Conservation (phyloP, 352 stramenopile genomes). For the Blastocystis sp. region DNA sequence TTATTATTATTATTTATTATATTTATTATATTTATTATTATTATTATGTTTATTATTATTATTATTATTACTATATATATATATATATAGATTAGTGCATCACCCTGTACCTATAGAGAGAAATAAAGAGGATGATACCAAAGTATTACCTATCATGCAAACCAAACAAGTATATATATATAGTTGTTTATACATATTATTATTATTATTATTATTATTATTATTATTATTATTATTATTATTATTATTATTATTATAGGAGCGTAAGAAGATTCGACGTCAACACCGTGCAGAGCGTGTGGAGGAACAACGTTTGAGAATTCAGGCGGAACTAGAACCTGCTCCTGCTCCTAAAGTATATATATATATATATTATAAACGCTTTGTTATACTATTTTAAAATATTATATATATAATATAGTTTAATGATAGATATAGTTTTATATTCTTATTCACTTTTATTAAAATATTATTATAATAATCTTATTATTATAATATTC, state of each 20-base stretch:
- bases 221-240: neutral
- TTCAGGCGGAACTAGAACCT: neutral
- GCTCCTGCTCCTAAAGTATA: slow-evolving; percentile 5
- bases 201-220: too few species aligned
- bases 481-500: too few species aligned
- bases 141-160: neutral
- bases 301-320: slow-evolving; percentile 13
- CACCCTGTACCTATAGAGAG: slow-evolving; percentile 9
- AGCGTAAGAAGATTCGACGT: slow-evolving; percentile 22
- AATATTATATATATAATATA: too few species aligned
- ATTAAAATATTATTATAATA: too few species aligned
- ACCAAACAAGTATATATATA: slow-evolving; percentile 18
- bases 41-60: too few species aligned
- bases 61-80: neutral
- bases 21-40: too few species aligned
- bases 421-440: too few species aligned
- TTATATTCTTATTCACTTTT: too few species aligned
- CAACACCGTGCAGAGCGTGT: slow-evolving; percentile 11
- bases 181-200: too few species aligned
- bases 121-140: neutral
- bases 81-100: slow-evolving; percentile 2
- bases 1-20: too few species aligned
- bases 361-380: neutral
- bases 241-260: neutral
- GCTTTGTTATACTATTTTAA: too few species aligned